These are phyloP conservation scores for Adansonia madagascariensis DNA, from an alignment of 441 rosid species.

Conservation along the genomic window DNA sequence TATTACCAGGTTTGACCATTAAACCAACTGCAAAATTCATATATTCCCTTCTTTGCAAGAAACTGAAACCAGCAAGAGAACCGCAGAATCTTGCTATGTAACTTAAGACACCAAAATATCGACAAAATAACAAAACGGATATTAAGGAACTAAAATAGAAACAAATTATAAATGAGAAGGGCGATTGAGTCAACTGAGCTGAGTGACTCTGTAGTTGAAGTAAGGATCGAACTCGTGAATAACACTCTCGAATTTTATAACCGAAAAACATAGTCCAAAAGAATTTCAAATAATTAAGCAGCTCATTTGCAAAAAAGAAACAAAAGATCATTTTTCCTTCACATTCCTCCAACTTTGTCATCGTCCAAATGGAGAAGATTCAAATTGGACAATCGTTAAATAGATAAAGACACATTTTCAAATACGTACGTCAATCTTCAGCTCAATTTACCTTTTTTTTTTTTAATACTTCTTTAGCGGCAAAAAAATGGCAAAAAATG, in stretches of 20 bases:
- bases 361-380: background rate
- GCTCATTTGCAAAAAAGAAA: background rate
- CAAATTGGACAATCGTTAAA: background rate
- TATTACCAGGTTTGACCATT: conserved; percentile 97
- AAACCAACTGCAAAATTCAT: conserved; percentile 99
- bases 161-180: conserved; percentile 10
- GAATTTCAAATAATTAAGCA: conserved; percentile 21
- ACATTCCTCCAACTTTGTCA: conserved; percentile 1
- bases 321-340: background rate
- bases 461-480: background rate
- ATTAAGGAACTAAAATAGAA: background rate
- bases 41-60: conserved; percentile 89
- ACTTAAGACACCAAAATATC: background rate
- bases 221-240: conserved; percentile 99
- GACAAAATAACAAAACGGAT: background rate
- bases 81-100: conserved; percentile 13
- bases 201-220: conserved; percentile 96
- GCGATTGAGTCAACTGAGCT: conserved; percentile 46
- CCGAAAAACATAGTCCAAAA: conserved; percentile 53
- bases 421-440: background rate
- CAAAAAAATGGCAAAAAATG: background rate
- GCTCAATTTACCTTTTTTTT: background rate
- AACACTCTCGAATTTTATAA: conserved; percentile 94
- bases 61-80: conserved; percentile 62
- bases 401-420: background rate